Conservation (phyloP, 169 alveolate genomes). For the Plasmodium falciparum region DNA sequence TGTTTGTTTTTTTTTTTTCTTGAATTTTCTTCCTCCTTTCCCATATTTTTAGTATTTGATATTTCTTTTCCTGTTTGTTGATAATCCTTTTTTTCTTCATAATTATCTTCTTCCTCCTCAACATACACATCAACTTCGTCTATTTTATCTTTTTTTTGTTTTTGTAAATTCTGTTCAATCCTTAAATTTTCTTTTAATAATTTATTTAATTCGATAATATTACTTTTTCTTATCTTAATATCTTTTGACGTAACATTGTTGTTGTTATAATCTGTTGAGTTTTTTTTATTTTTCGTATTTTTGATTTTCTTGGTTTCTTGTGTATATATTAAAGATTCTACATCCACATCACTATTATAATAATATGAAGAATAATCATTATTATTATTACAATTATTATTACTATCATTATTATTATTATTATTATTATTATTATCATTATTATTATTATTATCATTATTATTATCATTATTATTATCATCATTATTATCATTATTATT, state of each 20-base stretch:
- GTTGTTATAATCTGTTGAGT: neutral
- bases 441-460: neutral
- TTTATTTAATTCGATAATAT: constrained; percentile 32
- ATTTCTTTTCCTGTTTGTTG: neutral
- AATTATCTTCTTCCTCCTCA: constrained; percentile 10
- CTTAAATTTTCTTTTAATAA: constrained; percentile 32
- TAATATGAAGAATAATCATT: too few species aligned
- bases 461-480: neutral
- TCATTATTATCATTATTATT: too few species aligned
- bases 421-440: neutral
- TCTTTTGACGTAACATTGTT: constrained; percentile 15
- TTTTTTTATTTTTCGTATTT: constrained; percentile 28
- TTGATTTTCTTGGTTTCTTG: neutral
- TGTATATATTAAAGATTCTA: too few species aligned
- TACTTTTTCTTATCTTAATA: constrained; percentile 32
- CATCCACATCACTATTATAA: too few species aligned
- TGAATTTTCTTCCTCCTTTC: constrained; percentile 1
- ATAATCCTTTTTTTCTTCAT: neutral
- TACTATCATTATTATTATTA: too few species aligned
- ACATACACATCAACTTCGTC: constrained; percentile 3
- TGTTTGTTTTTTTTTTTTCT: neutral
- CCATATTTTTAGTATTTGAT: neutral
- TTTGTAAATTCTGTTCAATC: constrained; percentile 31
- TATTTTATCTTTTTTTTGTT: constrained; percentile 6
- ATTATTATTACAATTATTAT: too few species aligned